phyloP scores from a whole-genome alignment of 176 grass and related monocot species.

The Themeda triandra region DNA sequence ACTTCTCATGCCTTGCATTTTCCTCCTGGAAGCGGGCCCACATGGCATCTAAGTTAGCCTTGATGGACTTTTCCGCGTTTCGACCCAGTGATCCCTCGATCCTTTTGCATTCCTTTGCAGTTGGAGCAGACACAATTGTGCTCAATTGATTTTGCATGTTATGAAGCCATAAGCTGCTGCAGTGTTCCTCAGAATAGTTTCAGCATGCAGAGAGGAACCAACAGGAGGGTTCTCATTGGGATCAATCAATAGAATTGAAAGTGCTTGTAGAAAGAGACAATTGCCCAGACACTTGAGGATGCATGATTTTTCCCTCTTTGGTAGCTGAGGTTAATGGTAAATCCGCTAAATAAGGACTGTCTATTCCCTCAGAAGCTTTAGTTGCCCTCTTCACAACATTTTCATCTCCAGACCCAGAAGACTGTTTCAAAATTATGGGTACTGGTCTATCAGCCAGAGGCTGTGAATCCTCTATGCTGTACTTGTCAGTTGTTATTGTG shows the following conservation, averaged over 20 bases:
- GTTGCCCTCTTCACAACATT: too few species aligned
- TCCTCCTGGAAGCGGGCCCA: slow-evolving; percentile 89
- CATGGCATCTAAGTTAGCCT: slow-evolving; percentile 78
- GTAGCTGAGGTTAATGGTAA: too few species aligned
- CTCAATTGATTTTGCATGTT: slow-evolving; percentile 86
- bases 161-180: slow-evolving; percentile 64
- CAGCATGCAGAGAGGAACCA: not conserved
- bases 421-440: too few species aligned
- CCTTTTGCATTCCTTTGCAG: slow-evolving; percentile 86
- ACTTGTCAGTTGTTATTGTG: too few species aligned
- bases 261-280: slow-evolving; percentile 21
- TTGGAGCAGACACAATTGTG: slow-evolving; percentile 53
- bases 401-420: too few species aligned
- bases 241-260: slow-evolving; percentile 44
- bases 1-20: slow-evolving; percentile 76
- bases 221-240: slow-evolving; percentile 40
- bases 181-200: slow-evolving; percentile 54
- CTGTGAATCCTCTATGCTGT: too few species aligned
- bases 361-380: too few species aligned
- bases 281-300: too few species aligned
- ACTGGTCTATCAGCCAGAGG: too few species aligned
- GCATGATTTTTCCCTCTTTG: too few species aligned
- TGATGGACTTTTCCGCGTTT: slow-evolving; percentile 79
- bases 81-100: slow-evolving; percentile 70
- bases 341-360: too few species aligned